Evolutionary conservation across 1,284 basidiomycete species (phyloP).

Genomic region (Ganoderma lingzhi): DNA sequence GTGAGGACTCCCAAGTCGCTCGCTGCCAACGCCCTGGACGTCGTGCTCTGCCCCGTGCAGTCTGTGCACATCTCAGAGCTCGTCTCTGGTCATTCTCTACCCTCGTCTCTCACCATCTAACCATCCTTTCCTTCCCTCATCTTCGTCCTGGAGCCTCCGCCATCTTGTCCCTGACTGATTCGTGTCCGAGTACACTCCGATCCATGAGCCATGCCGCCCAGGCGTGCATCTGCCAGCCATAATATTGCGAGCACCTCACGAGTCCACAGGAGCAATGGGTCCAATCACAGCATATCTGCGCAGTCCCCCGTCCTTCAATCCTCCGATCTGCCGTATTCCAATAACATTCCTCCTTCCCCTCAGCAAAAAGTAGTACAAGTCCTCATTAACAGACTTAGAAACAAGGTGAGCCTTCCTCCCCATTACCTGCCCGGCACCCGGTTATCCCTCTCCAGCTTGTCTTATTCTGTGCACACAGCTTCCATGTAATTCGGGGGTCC

Average conservation of each 20-base stretch:
- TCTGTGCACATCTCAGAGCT: constrained; percentile 15
- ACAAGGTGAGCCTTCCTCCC: constrained; percentile 56
- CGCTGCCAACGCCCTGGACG: constrained; percentile 12
- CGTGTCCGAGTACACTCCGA: constrained; percentile 7
- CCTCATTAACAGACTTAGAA: constrained; percentile 75
- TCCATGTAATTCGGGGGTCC: constrained; percentile 84
- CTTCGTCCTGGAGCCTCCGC: constrained; percentile 15
- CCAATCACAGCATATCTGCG: constrained; percentile 50
- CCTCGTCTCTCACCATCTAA: neutral
- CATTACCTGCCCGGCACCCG: neutral
- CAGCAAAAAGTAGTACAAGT: constrained; percentile 79
- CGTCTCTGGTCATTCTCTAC: neutral
- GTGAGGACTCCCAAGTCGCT: constrained; percentile 18
- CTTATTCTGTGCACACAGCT: constrained; percentile 57
- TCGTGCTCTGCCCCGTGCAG: constrained; percentile 18
- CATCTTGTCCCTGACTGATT: constrained; percentile 1
- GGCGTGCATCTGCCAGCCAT: constrained; percentile 55
- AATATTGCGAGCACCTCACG: constrained; percentile 43
- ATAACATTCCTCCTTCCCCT: constrained; percentile 50
- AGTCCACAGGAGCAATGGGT: constrained; percentile 59
- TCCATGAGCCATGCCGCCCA: constrained; percentile 47
- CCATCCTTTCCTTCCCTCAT: constrained; percentile 13
- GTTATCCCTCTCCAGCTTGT: neutral
- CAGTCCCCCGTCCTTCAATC: constrained; percentile 41
- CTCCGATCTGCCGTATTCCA: constrained; percentile 38